Evolutionary conservation across 2,329 filamentous ascomycete species (phyloP).

Genomic region (Aspergillus sp.): DNA sequence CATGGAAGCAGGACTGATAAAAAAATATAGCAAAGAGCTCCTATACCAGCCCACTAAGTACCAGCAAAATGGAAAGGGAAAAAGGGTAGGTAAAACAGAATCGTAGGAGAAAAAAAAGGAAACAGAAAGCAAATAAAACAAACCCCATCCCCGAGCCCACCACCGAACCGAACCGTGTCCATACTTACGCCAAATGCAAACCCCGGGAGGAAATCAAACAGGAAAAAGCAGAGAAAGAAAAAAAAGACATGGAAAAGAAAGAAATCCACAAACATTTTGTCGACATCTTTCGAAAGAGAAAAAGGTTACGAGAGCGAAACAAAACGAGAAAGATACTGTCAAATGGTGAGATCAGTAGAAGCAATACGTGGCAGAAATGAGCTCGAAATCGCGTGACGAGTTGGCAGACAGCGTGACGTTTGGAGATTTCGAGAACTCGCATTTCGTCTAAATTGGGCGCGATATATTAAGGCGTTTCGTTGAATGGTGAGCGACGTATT

Average conservation of each 20-base stretch:
- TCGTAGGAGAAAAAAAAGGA: not conserved
- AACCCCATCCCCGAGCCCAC: not conserved
- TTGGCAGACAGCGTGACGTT: not conserved
- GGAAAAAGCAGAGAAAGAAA: not conserved
- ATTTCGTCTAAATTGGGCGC: not conserved
- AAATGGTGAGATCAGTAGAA: slow-evolving; percentile 12
- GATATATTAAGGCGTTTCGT: not conserved
- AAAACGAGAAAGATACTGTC: no score
- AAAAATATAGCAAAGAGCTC: not conserved
- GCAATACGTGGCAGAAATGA: not conserved
- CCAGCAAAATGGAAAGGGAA: not conserved
- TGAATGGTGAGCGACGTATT: not conserved
- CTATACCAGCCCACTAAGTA: not conserved
- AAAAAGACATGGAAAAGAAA: slow-evolving; percentile 9
- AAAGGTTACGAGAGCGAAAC: slow-evolving; percentile 9
- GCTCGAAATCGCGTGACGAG: not conserved
- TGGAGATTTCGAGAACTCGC: not conserved
- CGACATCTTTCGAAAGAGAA: slow-evolving; percentile 6
- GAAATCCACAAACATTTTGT: slow-evolving; percentile 19
- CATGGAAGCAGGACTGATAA: not conserved
- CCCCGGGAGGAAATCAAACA: not conserved
- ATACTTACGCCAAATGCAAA: not conserved
- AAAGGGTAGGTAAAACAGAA: not conserved
- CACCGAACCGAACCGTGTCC: not conserved
- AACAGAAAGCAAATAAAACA: not conserved